A percentile compares a stretch with the other conserved stretches of the same genome.
phyloP scores from a whole-genome alignment of 2,329 filamentous ascomycete genomes.

The Paracamarosporium sp. region DNA sequence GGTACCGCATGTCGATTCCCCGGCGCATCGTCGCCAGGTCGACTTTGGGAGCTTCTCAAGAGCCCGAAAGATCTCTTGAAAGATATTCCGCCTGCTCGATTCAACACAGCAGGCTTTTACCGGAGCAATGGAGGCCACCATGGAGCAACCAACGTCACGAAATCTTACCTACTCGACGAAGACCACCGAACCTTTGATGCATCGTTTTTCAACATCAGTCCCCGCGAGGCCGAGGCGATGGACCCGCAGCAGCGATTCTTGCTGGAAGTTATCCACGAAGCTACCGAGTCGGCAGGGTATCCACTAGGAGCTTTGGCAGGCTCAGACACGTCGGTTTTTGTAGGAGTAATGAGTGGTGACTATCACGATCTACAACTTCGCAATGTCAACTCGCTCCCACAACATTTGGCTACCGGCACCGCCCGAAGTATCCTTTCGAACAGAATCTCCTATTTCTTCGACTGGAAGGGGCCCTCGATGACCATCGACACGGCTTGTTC shows the following conservation, averaged over 20 bases:
- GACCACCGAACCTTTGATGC: not conserved
- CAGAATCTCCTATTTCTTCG: conserved; percentile 44
- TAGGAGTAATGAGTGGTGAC: conserved; percentile 34
- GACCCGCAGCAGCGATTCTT: too few relatives aligned
- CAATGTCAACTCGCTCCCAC: not conserved
- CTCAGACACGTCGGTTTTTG: conserved; percentile 36
- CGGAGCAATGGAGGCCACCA: not conserved
- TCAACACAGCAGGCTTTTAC: not conserved
- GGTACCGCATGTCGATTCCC: too few relatives aligned
- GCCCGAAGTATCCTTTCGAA: conserved; percentile 36
- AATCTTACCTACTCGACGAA: not conserved
- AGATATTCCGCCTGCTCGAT: not conserved
- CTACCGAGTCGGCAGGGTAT: conserved; percentile 43
- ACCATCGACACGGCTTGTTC: conserved; percentile 48
- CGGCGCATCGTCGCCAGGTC: too few relatives aligned
- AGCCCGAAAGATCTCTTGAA: conserved; percentile 22
- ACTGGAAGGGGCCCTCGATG: conserved; percentile 41
- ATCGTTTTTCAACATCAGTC: not conserved
- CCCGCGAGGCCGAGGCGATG: not conserved
- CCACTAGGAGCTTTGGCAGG: conserved; percentile 26
- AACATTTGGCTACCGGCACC: not conserved
- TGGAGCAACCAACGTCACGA: not conserved
- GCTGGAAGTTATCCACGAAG: conserved; percentile 37
- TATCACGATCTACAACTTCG: conserved; percentile 9
- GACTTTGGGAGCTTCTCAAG: conserved; percentile 14